Base-by-base conservation (phyloP, 2,329 filamentous ascomycete genomes). In the Penicillium sp. region DNA sequence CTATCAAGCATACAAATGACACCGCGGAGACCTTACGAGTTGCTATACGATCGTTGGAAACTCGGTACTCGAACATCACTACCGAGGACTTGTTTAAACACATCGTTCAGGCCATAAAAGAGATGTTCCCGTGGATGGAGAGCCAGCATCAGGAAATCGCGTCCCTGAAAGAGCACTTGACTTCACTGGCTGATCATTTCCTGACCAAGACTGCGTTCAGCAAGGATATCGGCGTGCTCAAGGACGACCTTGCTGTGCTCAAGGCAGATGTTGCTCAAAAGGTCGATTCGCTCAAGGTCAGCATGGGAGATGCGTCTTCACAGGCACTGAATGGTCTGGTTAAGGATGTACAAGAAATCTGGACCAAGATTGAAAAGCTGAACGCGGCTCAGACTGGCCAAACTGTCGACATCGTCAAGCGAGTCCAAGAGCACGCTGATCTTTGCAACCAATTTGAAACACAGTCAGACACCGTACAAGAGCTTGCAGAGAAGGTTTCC, bases 11-110 rank as follows among this genome's bases (percentile, higher is more conserved):
- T 26, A 13, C 7, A 21, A 28, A 36, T 6, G 10, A 46, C 2
- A 16, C 21, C 3, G 13, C 61, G 1, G 54, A 62, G 3, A 60
- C 52, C 15, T n/a, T 70, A 3, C 53, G 45, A 6, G 56, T 58
- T 18, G 63, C 60, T n/a, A 33, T 73, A 21, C 62, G 65, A 28
- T 74, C 71, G 0, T 58, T 85, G 7, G 75, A 81, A 59, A 50
- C 54, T 0, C 80, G 79, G 54, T 82, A 76, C 53, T 77, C 76
- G 50, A 81, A 80, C 56, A 64, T 85, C 7, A 65, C 64, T 16
- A 74, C 73, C 0, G 69, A 70, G 10, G 59, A 66, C 3, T 46
- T 77, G 16, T 67, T 69, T 2, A 65, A 62, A n/a, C 58, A 65
- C 13, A 72, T 74, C 60, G 46, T 71, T 21, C 56, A 49, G 18